A percentile compares a stretch with the other conserved stretches of the same genome.
phyloP scores from a whole-genome alignment of 441 rosid species.

The Jatropha multifida region DNA sequence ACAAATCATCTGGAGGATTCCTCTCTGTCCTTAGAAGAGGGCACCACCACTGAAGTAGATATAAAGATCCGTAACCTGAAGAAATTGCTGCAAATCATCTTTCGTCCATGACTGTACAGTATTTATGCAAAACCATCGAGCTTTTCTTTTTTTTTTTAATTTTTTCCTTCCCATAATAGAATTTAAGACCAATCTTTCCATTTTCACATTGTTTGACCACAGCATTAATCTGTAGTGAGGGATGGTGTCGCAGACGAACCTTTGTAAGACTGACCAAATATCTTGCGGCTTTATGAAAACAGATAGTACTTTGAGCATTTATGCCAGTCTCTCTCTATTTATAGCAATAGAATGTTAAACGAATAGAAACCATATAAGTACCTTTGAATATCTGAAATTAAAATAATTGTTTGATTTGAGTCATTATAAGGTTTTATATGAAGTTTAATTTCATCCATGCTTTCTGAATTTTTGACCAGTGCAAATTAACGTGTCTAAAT shows the following conservation, averaged over 20 bases:
- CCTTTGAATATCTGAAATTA: no score
- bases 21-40: conserved; percentile 80
- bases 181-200: conserved; percentile 4
- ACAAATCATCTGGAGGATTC: conserved; percentile 69
- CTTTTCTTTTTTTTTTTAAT: not conserved
- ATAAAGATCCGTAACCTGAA: conserved; percentile 21
- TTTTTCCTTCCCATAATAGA: conserved; percentile 2
- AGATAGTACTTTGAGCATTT: not conserved
- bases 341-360: not conserved
- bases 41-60: conserved; percentile 49
- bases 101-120: conserved; percentile 33
- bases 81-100: conserved; percentile 13
- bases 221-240: conserved; percentile 3
- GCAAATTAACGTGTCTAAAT: no score
- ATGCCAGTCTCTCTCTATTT: not conserved
- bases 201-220: not conserved
- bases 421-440: no score
- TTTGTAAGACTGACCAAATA: conserved; percentile 7
- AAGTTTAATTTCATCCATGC: no score
- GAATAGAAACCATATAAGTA: no score
- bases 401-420: no score
- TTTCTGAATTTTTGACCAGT: no score
- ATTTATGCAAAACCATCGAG: conserved; percentile 9
- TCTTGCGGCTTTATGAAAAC: conserved; percentile 13
- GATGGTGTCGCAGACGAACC: conserved; percentile 18